phyloP scores from a whole-genome alignment of 345 rosid species.

The Eucalyptus regnans region DNA sequence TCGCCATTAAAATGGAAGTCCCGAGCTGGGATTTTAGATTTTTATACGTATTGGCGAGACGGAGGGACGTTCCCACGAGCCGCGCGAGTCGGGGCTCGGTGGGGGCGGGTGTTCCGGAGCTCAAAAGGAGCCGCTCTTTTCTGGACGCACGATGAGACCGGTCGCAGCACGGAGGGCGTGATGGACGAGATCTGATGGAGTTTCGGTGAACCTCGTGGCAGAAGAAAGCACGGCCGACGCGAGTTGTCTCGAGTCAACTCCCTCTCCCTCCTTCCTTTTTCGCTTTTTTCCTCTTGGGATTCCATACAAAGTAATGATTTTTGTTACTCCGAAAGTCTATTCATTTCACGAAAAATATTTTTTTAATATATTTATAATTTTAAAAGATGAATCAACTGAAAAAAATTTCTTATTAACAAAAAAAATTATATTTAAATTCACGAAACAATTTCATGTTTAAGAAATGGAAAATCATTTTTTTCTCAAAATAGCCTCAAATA shows the following conservation, averaged over 20 bases:
- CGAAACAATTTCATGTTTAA: too few relatives aligned
- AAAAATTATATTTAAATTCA: too few relatives aligned
- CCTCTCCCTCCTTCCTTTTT: background rate
- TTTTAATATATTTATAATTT: rapidly evolving
- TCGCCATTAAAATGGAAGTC: background rate
- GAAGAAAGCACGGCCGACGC: background rate
- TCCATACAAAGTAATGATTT: background rate
- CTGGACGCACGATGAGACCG: background rate
- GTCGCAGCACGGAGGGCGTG: background rate
- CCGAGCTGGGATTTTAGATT: background rate
- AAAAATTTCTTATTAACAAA: too few relatives aligned
- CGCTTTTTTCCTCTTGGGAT: background rate
- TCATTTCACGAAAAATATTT: background rate
- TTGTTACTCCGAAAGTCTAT: background rate
- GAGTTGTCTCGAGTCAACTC: background rate
- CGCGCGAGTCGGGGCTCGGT: background rate
- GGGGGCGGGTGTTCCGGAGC: background rate
- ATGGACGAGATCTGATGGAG: background rate
- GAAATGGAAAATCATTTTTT: too few relatives aligned
- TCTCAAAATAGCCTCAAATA: background rate
- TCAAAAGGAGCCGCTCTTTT: background rate
- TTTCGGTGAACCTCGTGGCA: background rate
- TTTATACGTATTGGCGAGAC: background rate
- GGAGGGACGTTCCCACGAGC: background rate
- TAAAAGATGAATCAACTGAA: background rate